Conservation (phyloP, 139 green algal species). For the Chlamydomonas incerta region DNA sequence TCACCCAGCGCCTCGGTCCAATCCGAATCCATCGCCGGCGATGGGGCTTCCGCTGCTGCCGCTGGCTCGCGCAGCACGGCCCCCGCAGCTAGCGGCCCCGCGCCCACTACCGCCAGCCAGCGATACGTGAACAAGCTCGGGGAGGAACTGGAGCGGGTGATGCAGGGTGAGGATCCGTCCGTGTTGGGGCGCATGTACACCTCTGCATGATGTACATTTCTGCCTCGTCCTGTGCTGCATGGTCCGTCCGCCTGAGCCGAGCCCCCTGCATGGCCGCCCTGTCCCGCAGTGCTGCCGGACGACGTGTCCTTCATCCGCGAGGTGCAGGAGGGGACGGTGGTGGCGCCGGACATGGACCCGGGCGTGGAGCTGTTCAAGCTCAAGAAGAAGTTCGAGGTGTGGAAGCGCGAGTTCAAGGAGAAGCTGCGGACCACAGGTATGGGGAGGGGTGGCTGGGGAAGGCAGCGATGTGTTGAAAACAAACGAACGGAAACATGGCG, state of each 20-base stretch:
- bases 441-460: not conserved
- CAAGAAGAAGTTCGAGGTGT: slow-evolving; percentile 67
- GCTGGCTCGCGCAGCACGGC: too few species aligned
- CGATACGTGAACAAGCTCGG: slow-evolving; percentile 50
- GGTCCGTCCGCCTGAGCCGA: too few species aligned
- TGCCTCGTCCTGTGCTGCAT: too few species aligned
- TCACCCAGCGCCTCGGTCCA: slow-evolving; percentile 11
- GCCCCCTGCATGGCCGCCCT: too few species aligned
- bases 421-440: slow-evolving; percentile 40
- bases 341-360: slow-evolving; percentile 68
- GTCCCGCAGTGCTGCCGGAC: slow-evolving; percentile 57
- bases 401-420: slow-evolving; percentile 72
- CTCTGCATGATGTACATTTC: too few species aligned
- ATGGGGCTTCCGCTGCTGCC: not conserved
- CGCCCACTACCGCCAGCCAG: slow-evolving; percentile 7
- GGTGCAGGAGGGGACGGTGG: slow-evolving; percentile 53
- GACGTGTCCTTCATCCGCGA: slow-evolving; percentile 70
- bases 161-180: slow-evolving; percentile 46
- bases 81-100: too few species aligned
- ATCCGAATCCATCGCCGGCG: not conserved
- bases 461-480: too few species aligned
- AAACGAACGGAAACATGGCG: too few species aligned
- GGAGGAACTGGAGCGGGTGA: slow-evolving; percentile 53
- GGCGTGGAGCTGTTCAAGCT: slow-evolving; percentile 65
- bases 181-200: too few species aligned